phyloP scores from a whole-genome alignment of 352 stramenopile species.

The Globisporangium nagaii region DNA sequence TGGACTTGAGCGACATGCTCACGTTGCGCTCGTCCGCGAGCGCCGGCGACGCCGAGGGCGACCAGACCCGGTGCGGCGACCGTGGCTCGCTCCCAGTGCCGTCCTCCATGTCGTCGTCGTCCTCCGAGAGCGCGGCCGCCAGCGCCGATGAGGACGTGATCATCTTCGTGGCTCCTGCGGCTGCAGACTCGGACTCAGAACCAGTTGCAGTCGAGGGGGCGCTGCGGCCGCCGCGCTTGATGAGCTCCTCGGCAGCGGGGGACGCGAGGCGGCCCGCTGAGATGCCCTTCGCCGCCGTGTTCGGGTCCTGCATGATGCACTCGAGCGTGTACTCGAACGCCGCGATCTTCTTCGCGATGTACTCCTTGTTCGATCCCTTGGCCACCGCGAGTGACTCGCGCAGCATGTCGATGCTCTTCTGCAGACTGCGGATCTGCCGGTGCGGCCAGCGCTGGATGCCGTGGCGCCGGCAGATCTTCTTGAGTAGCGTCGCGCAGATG shows the following conservation, averaged over 20 bases:
- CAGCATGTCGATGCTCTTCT: slow-evolving; percentile 84
- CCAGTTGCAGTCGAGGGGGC: neutral
- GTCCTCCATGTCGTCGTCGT: slow-evolving; percentile 17
- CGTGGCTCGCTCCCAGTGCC: slow-evolving; percentile 3
- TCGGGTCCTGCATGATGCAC: slow-evolving; percentile 78
- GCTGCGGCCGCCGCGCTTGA: slow-evolving; percentile 46
- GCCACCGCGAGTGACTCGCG: slow-evolving; percentile 62
- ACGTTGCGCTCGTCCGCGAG: slow-evolving; percentile 27
- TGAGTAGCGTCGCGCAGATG: slow-evolving; percentile 81
- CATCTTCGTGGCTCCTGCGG: slow-evolving; percentile 23
- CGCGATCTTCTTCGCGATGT: slow-evolving; percentile 80
- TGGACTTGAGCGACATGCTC: slow-evolving; percentile 73
- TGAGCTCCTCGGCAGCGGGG: slow-evolving; percentile 47
- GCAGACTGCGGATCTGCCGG: slow-evolving; percentile 73
- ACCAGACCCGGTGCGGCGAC: slow-evolving; percentile 5
- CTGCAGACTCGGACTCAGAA: neutral
- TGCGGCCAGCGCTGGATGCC: slow-evolving; percentile 83
- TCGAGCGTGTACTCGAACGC: slow-evolving; percentile 78
- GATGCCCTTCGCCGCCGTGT: slow-evolving; percentile 71
- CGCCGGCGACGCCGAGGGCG: slow-evolving; percentile 10
- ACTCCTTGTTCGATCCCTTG: slow-evolving; percentile 72
- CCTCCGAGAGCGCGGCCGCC: slow-evolving; percentile 29
- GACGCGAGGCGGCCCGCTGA: slow-evolving; percentile 54
- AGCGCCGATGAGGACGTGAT: slow-evolving; percentile 21
- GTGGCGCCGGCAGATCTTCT: slow-evolving; percentile 80